Evolutionary conservation across 306 rosid species (phyloP), one percentile per base, ranked within the genome.

Genomic region (Cicer bijugum): DNA sequence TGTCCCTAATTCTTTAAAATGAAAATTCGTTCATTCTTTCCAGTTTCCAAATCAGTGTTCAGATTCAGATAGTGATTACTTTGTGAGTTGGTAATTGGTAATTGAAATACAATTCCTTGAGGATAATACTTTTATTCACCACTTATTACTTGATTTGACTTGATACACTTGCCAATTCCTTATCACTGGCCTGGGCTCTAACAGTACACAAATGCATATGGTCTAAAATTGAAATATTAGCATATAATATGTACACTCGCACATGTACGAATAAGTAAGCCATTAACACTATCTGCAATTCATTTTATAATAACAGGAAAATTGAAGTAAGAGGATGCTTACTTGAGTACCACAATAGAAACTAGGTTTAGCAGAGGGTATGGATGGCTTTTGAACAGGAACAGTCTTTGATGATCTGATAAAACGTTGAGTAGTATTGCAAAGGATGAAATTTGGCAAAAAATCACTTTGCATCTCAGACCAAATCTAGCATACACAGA

Each of bases 401-500:
- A 79, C 84, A 47, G 88, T 86, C 85, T 86, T 91, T 52, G 94
- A 87, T 80, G 96, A 88, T 61, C 98, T 82, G 75, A 90, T 84
- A 82, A 91, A 94, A 47, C 97, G 92, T 81, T 94, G 98, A 73
- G 97, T 94, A 50, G 97, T 94, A 77, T 94, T 94, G 85, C 97
- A 91, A 52, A 94, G 96, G 82, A 94, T 82, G 81, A 91, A 94
- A 78, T 89, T 94, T 11, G 96, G 97, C 85, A 91, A 79, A 83
- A 91, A 94, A 77, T 94, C 98, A 59, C 77, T 91, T 80, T 94
- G 98, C 97, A 94, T 91, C 92, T 94, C 98, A 19, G 92, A 91
- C 97, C 96, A 94, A 76, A 94, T 94, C 98, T 94, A 75, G 71
- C 77, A 85, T 55, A 69, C 63, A 85, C 46, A 75, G 44, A 81